Conservation (phyloP, 345 rosid species). For the Erysimum cheiranthoides region DNA sequence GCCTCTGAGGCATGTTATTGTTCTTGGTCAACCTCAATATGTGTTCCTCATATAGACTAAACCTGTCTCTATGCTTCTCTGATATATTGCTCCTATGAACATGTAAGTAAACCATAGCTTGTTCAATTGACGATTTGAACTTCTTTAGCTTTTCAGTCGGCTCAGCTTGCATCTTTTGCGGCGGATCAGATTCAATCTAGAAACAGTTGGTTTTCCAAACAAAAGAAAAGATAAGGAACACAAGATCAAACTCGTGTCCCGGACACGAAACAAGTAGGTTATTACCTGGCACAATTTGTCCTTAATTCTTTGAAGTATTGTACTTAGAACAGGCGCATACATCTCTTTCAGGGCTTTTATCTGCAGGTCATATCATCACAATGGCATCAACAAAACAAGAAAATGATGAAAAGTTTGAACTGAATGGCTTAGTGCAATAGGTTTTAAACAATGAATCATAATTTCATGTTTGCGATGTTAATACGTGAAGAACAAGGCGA, state of each 20-base stretch:
- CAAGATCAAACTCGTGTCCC: background rate
- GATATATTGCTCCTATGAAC: conserved; percentile 36
- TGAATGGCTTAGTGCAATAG: background rate
- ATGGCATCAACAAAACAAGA: background rate
- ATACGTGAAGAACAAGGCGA: background rate
- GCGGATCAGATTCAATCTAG: conserved; percentile 50
- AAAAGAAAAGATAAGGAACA: background rate
- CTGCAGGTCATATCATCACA: conserved; percentile 32
- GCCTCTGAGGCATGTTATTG: conserved; percentile 29
- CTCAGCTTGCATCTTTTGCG: conserved; percentile 33
- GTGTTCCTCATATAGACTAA: conserved; percentile 40
- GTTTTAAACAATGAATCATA: background rate
- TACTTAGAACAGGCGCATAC: conserved; percentile 48
- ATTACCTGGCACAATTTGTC: conserved; percentile 47
- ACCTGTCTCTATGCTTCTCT: conserved; percentile 51
- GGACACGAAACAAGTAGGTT: conserved; percentile 2
- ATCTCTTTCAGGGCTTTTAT: conserved; percentile 43
- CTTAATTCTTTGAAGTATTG: conserved; percentile 43
- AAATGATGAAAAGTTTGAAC: background rate
- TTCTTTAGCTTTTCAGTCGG: conserved; percentile 40
- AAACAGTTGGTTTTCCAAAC: background rate
- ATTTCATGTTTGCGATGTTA: conserved; percentile 12
- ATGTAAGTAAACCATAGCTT: conserved; percentile 31
- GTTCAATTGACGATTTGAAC: conserved; percentile 38
- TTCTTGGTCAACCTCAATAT: conserved; percentile 29